Evolutionary conservation across 2,329 filamentous ascomycete genomes (phyloP), one percentile per base, ranked within the genome.

Genomic region (Aureobasidium subglaciale): DNA sequence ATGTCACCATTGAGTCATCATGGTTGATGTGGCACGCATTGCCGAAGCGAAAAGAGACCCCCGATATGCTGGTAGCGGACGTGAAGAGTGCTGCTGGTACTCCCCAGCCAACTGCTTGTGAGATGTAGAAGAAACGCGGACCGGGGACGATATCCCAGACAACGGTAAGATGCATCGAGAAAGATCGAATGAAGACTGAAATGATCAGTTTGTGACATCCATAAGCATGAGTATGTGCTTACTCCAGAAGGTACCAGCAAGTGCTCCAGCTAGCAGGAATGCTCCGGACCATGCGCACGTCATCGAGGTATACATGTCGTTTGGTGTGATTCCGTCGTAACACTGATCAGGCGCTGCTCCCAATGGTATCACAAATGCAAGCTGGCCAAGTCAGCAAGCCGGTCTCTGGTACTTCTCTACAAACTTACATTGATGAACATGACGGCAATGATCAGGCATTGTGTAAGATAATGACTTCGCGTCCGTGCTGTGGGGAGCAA

Each of bases 91-190:
- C 72, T 22, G 85, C 78, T 2, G 91, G 90, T 42, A 97, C 79
- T 16, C 87, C 87, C 88, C 92, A 96, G 59, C 93, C 93, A 8
- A 85, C 74, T 15, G 80, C 78, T 65, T 96, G 84, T 3, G 92
- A 85, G 61, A 82, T 81, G 76, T 89, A 90, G 83, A 96, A 96
- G 71, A 96, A 97, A 64, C 81, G 87, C 41, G 84, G 82, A 35
- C 93, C 93, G 4, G 95, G 88, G 7, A 92, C 84, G 30, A 95
- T 80, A 70, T 97, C 90, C 93, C 93, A 99, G 76, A 91, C 96
- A 61, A 99, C 96, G 71, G 97, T 93, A 24, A 99, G 83, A 71
- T 99, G 93, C 64, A 99, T 85, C 4, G 90, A 95, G 30, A 97
- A 74, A 0, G 92, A 88, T 60, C 93, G 84, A 58, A 96, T 79